Percentiles rank a stretch among this genome's conserved stretches.
Conservation (phyloP, 2,329 filamentous ascomycete genomes). For the Esteya vermicola region DNA sequence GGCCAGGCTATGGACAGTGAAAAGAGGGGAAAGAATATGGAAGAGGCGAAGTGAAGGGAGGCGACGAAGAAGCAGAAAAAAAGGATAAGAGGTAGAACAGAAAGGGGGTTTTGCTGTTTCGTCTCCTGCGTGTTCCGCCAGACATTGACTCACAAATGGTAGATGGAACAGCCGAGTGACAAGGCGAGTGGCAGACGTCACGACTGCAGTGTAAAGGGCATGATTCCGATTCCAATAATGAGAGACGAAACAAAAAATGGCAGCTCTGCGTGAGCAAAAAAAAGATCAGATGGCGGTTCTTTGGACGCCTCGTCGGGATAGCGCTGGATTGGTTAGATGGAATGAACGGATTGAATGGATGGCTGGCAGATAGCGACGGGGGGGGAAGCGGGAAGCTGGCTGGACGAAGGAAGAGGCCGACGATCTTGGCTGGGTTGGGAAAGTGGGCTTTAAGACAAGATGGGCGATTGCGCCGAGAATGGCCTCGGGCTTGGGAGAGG, state of each 20-base stretch:
- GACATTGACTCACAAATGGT: not conserved
- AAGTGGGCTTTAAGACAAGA: not conserved
- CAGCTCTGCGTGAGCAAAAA: no score
- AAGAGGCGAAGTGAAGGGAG: not conserved
- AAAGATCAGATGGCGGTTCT: no score
- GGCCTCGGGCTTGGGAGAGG: not conserved
- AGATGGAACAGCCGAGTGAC: not conserved
- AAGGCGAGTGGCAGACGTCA: no score
- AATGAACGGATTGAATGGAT: no score
- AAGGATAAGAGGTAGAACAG: no score
- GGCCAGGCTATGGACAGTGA: not conserved
- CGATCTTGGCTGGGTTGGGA: constrained; percentile 8
- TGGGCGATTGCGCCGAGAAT: not conserved
- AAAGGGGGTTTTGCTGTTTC: not conserved
- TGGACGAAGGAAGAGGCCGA: constrained; percentile 2
- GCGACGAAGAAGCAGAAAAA: not conserved
- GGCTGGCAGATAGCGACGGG: no score
- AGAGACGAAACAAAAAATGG: not conserved
- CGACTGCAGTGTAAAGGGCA: not conserved
- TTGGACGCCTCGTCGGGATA: no score
- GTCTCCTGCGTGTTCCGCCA: no score
- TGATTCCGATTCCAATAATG: no score
- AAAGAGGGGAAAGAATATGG: not conserved
- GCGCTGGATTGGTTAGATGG: no score
- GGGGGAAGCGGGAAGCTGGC: not conserved